These are phyloP conservation scores for Platismatia glauca DNA, from an alignment of 495 filamentous ascomycete genomes.

Conservation along the genomic window DNA sequence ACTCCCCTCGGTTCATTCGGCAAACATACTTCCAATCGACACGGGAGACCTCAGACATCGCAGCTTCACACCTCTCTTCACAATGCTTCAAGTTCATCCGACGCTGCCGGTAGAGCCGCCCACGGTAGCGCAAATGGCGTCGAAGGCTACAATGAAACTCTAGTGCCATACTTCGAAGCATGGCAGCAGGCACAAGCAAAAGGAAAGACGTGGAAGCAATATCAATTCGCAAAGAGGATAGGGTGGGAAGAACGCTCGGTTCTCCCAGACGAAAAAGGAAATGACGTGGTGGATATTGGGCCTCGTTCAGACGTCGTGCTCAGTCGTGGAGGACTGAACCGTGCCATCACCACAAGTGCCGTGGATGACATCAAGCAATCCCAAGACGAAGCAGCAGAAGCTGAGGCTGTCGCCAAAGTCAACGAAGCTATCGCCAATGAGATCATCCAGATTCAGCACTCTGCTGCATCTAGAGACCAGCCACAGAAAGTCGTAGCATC, in stretches of 20 bases:
- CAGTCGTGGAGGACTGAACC: slow-evolving; percentile 27
- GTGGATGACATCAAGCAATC: slow-evolving; percentile 53
- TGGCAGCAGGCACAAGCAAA: slow-evolving; percentile 69
- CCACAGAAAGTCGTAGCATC: background rate
- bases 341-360: slow-evolving; percentile 41
- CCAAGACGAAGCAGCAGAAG: slow-evolving; percentile 41
- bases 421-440: slow-evolving; percentile 59
- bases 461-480: slow-evolving; percentile 5
- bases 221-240: slow-evolving; percentile 75
- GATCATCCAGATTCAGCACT: slow-evolving; percentile 40
- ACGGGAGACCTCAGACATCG: slow-evolving; percentile 49
- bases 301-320: slow-evolving; percentile 13
- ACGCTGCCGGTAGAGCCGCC: slow-evolving; percentile 33
- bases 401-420: slow-evolving; percentile 47
- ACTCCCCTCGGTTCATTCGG: slow-evolving; percentile 47
- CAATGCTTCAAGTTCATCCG: slow-evolving; percentile 38
- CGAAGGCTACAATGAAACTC: slow-evolving; percentile 43
- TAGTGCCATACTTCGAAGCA: slow-evolving; percentile 84
- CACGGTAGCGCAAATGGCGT: slow-evolving; percentile 20
- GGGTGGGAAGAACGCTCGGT: slow-evolving; percentile 63
- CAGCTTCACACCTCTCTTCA: slow-evolving; percentile 74
- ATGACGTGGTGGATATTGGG: slow-evolving; percentile 28
- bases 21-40: slow-evolving; percentile 43
- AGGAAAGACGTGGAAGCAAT: slow-evolving; percentile 80
- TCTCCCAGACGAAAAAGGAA: slow-evolving; percentile 41